These are phyloP conservation scores for Cucumis hystrix DNA, from an alignment of 306 rosid species.

Conservation along the genomic window DNA sequence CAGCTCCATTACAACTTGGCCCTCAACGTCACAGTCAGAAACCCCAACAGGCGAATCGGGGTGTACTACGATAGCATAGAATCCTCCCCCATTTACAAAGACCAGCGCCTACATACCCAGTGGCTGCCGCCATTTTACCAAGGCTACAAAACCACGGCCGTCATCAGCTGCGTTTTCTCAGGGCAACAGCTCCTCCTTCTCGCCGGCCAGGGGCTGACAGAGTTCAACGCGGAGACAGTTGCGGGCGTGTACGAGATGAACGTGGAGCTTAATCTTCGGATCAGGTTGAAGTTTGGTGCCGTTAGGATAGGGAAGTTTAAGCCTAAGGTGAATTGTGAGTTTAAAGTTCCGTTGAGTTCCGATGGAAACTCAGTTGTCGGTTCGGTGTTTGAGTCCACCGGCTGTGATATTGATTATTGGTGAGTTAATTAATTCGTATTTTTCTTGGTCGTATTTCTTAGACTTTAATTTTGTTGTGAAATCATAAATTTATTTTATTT, in stretches of 20 bases:
- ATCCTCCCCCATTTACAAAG: conserved; percentile 29
- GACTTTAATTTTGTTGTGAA: background rate
- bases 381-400: conserved; percentile 24
- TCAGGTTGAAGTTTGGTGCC: conserved; percentile 40
- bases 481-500: background rate
- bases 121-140: conserved; percentile 22
- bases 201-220: conserved; percentile 3
- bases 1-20: conserved; percentile 30
- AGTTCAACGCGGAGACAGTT: conserved; percentile 20
- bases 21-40: conserved; percentile 41
- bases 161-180: conserved; percentile 18
- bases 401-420: conserved; percentile 46
- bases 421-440: background rate
- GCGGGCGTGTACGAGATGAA: conserved; percentile 30
- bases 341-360: conserved; percentile 35
- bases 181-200: conserved; percentile 25
- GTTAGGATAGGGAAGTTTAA: conserved; percentile 34
- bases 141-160: conserved; percentile 23
- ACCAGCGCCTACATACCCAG: conserved; percentile 11
- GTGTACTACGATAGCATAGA: conserved; percentile 26
- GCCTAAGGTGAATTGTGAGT: conserved; percentile 44
- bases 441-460: too few relatives aligned
- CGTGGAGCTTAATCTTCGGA: conserved; percentile 37
- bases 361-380: conserved; percentile 4
- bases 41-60: conserved; percentile 36